Evolutionary conservation across 2,329 filamentous ascomycete species (phyloP), one percentile per base, ranked within the genome.

Genomic region (Scedosporium aurantiacum): DNA sequence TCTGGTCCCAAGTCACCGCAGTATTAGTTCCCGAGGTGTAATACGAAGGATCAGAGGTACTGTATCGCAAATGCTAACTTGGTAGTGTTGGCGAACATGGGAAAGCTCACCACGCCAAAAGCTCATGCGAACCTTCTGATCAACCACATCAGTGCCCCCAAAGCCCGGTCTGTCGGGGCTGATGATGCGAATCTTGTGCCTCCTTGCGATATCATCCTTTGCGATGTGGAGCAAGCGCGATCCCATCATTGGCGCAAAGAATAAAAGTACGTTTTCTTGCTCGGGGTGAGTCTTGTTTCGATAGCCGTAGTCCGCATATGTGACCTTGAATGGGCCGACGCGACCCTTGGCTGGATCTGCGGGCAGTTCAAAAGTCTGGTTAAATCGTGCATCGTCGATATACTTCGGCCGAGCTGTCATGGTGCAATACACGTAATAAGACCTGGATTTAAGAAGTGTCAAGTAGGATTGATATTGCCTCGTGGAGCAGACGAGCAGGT

Each of bases 151-250:
- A 5, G 72, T 74, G 7, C 69, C 68, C 10, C 73, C 74, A 47
- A 75, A 69, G 10, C 73, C 73, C 0, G 74, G 73, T 5, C 73
- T 64, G 63, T 75, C 72, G 0, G 66, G 61, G 61, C 64, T 63
- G 61, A 75, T 67, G 54, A 75, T 67, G 45, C 73, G 71, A 21
- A 75, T 64, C 18, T 67, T 63, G 63, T 73, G 65, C 50, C 64
- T 58, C 57, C 67, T 68, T n/a, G 72, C 73, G 4, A 73, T 61
- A 2, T 64, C 61, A 60, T 75, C 70, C 61, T 74, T 73, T 63
- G 68, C 65, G 16, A 70, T 59, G 47, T 71, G 69, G 4, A 71
- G 27, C 58, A 68, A 66, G 23, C 72, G 71, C 8, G 66, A 70
- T 23, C 63, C 66, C 52, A 72, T 45, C 40, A 73, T 57, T 1